phyloP scores from a whole-genome alignment of 345 rosid species.

The Brassica rapa region DNA sequence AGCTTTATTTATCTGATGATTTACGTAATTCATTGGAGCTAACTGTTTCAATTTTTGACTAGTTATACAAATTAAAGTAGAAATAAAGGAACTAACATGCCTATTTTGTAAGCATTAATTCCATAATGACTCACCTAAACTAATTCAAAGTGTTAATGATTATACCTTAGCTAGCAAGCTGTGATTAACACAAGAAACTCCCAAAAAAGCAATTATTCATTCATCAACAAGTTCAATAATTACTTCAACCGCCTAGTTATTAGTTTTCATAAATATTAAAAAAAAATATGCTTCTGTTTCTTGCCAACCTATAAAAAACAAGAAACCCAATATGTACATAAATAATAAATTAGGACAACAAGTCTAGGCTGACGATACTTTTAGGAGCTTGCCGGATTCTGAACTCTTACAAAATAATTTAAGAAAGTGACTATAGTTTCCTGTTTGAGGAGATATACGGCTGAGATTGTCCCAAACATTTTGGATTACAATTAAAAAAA shows the following conservation, averaged over 20 bases:
- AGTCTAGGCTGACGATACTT: background rate
- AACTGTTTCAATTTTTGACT: background rate
- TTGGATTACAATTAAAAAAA: background rate
- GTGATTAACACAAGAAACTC: background rate
- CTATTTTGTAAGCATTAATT: constrained; percentile 5
- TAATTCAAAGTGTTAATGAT: constrained; percentile 19
- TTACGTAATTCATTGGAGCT: constrained; percentile 9
- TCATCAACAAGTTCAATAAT: constrained; percentile 36
- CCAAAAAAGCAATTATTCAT: constrained; percentile 29
- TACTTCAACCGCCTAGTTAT: constrained; percentile 28
- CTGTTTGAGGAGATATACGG: constrained; percentile 14
- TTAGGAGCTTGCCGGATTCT: constrained; percentile 3
- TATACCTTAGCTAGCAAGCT: constrained; percentile 32
- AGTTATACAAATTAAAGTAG: background rate
- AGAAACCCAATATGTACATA: background rate
- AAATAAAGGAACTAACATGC: background rate
- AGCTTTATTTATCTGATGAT: background rate
- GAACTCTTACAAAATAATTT: constrained; percentile 17
- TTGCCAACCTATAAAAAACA: constrained; percentile 20
- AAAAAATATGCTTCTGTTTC: constrained; percentile 8
- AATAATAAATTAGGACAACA: background rate
- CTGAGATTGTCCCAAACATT: background rate
- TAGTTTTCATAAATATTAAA: constrained; percentile 12
- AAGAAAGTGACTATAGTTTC: constrained; percentile 32
- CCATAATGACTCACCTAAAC: constrained; percentile 12